These are phyloP conservation scores for Neofusicoccum kwambonambiense DNA, from an alignment of 2,329 filamentous ascomycete species.

Conservation along the genomic window DNA sequence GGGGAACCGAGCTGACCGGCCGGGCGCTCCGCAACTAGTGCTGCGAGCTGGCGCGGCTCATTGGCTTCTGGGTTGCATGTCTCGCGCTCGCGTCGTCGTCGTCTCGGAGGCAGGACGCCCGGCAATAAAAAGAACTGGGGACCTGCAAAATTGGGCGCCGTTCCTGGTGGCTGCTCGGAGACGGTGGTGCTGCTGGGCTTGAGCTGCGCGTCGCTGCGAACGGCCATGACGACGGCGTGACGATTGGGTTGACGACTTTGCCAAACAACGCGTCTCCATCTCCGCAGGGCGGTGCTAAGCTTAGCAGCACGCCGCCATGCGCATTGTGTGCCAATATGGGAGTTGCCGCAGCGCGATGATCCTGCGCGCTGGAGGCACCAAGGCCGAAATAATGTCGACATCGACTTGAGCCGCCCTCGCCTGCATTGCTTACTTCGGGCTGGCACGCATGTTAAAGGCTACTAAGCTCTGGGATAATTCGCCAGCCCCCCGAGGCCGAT, in stretches of 20 bases:
- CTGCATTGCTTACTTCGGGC: background rate
- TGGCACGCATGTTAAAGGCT: background rate
- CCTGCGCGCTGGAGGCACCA: background rate
- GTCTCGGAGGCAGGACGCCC: background rate
- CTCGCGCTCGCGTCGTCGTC: constrained; percentile 2
- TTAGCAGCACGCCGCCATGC: constrained; percentile 1
- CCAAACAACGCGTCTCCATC: background rate
- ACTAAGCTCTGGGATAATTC: background rate
- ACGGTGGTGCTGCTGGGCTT: background rate
- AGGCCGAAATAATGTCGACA: constrained; percentile 9
- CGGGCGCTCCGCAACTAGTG: background rate
- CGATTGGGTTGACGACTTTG: constrained; percentile 4
- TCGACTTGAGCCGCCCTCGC: constrained; percentile 3
- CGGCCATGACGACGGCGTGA: constrained; percentile 6
- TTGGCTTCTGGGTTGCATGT: background rate
- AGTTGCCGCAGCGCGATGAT: constrained; percentile 4
- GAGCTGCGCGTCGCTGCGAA: background rate
- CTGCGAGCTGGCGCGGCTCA: background rate
- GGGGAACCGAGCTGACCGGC: background rate
- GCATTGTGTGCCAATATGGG: constrained; percentile 14
- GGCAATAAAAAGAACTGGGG: constrained; percentile 16
- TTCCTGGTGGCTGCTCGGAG: background rate
- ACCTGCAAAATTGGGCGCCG: constrained; percentile 10
- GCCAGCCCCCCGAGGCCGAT: constrained; percentile 12
- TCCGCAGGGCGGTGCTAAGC: constrained; percentile 9